These are phyloP conservation scores for Talaromyces borbonicus DNA, from an alignment of 495 filamentous ascomycete genomes.

Conservation along the genomic window DNA sequence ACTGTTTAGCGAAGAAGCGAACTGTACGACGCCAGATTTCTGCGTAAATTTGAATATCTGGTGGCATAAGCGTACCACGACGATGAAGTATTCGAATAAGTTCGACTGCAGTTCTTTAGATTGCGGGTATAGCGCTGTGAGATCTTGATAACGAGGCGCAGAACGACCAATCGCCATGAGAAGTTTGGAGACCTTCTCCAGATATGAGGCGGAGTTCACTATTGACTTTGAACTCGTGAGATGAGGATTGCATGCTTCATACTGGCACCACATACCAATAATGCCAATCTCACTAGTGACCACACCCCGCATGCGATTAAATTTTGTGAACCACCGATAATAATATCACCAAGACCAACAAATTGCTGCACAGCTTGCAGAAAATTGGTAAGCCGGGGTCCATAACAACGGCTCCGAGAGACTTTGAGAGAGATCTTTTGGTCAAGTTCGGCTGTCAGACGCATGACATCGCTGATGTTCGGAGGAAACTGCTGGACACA, in stretches of 20 bases:
- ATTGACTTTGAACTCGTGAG: no score
- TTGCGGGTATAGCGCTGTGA: constrained; percentile 30
- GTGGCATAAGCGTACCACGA: constrained; percentile 31
- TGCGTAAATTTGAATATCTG: constrained; percentile 23
- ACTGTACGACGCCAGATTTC: constrained; percentile 25
- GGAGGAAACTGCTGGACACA: constrained; percentile 8
- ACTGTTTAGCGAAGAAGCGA: constrained; percentile 20
- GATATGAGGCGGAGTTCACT: constrained; percentile 14
- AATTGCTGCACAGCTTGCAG: constrained; percentile 34
- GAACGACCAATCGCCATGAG: constrained; percentile 31
- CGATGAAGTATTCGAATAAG: constrained; percentile 34
- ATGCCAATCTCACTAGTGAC: constrained; percentile 28
- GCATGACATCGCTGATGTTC: constrained; percentile 25
- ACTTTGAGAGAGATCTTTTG: background rate
- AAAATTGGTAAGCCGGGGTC: constrained; percentile 31
- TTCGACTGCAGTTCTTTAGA: constrained; percentile 26
- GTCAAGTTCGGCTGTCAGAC: constrained; percentile 33
- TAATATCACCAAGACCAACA: constrained; percentile 31
- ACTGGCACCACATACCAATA: constrained; percentile 19
- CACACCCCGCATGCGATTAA: constrained; percentile 36
- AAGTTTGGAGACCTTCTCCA: constrained; percentile 30
- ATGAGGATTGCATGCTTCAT: no score
- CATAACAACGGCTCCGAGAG: constrained; percentile 23
- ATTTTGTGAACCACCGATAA: constrained; percentile 35
- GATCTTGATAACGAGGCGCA: constrained; percentile 31